These are phyloP conservation scores for Lichtheimia ramosa DNA, from an alignment of 371 early-diverging fungal genomes.

Conservation along the genomic window DNA sequence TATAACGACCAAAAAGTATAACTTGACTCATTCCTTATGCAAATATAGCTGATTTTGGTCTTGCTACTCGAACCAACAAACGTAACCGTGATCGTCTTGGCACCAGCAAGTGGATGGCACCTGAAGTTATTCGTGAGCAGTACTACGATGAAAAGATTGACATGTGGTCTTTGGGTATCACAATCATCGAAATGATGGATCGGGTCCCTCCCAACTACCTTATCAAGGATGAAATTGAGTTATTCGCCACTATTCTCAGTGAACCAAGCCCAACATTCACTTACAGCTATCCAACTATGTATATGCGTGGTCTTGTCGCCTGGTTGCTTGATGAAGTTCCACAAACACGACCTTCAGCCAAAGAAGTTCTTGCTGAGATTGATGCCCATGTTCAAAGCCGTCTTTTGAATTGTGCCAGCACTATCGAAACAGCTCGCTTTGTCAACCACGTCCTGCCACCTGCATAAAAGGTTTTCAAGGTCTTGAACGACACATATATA, in stretches of 20 bases:
- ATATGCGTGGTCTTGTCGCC: conserved; percentile 51
- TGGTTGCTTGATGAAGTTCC: conserved; percentile 48
- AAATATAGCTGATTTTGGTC: conserved; percentile 46
- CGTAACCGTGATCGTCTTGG: conserved; percentile 87
- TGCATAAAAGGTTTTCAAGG: background rate
- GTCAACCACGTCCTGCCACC: conserved; percentile 43
- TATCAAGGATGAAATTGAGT: conserved; percentile 44
- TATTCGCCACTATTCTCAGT: conserved; percentile 38
- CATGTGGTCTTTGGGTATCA: conserved; percentile 95
- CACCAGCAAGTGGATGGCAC: conserved; percentile 96
- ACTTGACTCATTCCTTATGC: background rate
- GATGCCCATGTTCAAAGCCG: conserved; percentile 38
- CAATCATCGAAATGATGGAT: conserved; percentile 49
- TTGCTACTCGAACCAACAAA: conserved; percentile 36
- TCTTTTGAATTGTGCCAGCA: conserved; percentile 33
- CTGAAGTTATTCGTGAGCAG: conserved; percentile 91
- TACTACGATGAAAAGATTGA: conserved; percentile 89
- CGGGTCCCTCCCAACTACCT: conserved; percentile 53
- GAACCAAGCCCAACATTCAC: conserved; percentile 52
- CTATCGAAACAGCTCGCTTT: conserved; percentile 35
- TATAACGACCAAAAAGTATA: conserved; percentile 26
- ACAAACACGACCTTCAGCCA: conserved; percentile 37
- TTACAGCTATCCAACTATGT: conserved; percentile 50
- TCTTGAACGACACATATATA: too few species aligned
- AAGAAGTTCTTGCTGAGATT: conserved; percentile 39